Percentiles rank a stretch among this genome's conserved stretches.
These are phyloP conservation scores for Carallia brachiata DNA, from an alignment of 345 rosid genomes.

Conservation along the genomic window DNA sequence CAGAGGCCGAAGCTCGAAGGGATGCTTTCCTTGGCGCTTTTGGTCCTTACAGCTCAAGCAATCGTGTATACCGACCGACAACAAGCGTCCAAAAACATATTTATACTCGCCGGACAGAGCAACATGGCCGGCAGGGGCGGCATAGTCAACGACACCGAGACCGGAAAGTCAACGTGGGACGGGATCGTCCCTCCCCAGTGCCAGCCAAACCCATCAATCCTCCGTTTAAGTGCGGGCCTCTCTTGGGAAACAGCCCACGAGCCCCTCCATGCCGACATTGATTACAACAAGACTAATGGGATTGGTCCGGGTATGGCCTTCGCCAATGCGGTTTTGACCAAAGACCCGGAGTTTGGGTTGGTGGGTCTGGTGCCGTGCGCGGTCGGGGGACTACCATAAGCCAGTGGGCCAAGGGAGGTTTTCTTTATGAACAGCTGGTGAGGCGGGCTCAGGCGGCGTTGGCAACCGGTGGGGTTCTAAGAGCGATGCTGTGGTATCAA, in stretches of 20 bases:
- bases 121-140: constrained; percentile 39
- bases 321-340: constrained; percentile 22
- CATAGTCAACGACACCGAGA: constrained; percentile 11
- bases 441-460: constrained; percentile 15
- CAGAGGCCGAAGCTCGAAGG: background rate
- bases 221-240: constrained; percentile 16
- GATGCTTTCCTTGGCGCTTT: constrained; percentile 14
- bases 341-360: constrained; percentile 12
- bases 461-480: constrained; percentile 17
- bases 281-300: constrained; percentile 27
- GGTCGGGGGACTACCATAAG: constrained; percentile 22
- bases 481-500: constrained; percentile 31
- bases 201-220: constrained; percentile 30
- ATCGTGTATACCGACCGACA: background rate
- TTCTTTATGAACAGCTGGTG: constrained; percentile 22
- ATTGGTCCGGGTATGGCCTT: constrained; percentile 35
- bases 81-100: constrained; percentile 15
- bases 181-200: constrained; percentile 25
- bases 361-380: constrained; percentile 31
- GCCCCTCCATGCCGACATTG: constrained; percentile 33
- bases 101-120: constrained; percentile 35
- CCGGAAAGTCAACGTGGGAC: constrained; percentile 20
- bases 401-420: constrained; percentile 31
- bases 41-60: constrained; percentile 4
- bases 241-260: constrained; percentile 28